phyloP scores from a whole-genome alignment of 1,284 basidiomycete species.

The Ceratobasidium sp. region DNA sequence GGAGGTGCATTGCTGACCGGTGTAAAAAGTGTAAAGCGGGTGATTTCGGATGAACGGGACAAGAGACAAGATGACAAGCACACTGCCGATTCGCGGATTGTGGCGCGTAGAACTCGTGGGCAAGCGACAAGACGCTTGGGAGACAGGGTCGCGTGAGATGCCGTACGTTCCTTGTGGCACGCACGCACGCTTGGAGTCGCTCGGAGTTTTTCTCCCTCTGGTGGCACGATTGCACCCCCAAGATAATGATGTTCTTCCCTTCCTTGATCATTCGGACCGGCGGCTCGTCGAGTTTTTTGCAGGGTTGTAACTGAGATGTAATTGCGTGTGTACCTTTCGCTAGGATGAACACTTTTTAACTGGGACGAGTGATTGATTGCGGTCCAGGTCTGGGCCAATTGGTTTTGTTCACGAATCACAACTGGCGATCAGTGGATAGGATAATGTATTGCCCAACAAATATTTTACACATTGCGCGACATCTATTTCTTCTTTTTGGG shows the following conservation, averaged over 20 bases:
- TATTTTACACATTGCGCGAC: background rate
- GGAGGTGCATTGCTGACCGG: too few relatives aligned
- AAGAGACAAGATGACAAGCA: too few relatives aligned
- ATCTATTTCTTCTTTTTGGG: conserved; percentile 63
- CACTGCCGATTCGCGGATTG: too few relatives aligned
- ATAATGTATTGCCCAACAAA: background rate
- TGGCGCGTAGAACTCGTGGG: background rate
- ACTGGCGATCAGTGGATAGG: background rate
- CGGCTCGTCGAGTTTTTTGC: background rate
- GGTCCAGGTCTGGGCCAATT: too few relatives aligned
- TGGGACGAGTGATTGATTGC: background rate
- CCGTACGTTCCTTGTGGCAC: background rate
- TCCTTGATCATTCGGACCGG: background rate
- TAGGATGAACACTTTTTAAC: background rate
- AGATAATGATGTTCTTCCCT: too few relatives aligned
- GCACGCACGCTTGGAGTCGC: background rate
- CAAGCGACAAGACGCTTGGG: background rate
- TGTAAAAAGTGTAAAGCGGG: too few relatives aligned
- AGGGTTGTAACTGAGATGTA: conserved; percentile 1
- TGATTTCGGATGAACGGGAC: too few relatives aligned
- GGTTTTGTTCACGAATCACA: too few relatives aligned
- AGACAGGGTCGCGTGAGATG: background rate
- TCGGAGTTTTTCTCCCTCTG: background rate
- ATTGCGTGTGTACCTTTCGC: background rate
- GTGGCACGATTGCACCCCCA: background rate